phyloP scores from a whole-genome alignment of 176 grass and related monocot species.

The Elymus sibiricus region DNA sequence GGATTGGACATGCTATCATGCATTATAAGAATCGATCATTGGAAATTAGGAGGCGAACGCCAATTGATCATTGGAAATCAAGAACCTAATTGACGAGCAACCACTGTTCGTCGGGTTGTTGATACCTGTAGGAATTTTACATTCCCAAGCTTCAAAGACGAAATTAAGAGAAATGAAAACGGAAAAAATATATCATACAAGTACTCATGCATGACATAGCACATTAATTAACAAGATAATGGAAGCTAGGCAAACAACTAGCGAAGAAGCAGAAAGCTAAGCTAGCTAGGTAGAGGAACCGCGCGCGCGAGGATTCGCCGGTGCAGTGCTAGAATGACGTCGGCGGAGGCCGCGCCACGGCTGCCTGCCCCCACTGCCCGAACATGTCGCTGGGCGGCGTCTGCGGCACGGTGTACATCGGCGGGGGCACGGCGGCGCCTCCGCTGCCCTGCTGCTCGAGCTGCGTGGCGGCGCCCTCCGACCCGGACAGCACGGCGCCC shows the following conservation, averaged over 20 bases:
- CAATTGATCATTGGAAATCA: neutral
- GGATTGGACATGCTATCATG: neutral
- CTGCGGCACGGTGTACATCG: conserved; percentile 49
- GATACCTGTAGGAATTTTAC: conserved; percentile 17
- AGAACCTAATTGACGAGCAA: neutral
- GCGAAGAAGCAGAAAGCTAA: conserved; percentile 10
- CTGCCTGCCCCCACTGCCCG: conserved; percentile 62
- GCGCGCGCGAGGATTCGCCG: neutral
- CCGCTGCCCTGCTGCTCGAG: conserved; percentile 38
- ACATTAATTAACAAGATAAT: conserved; percentile 39
- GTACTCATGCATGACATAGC: conserved; percentile 25
- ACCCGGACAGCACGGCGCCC: conserved; percentile 41
- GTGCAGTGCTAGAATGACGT: conserved; percentile 36
- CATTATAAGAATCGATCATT: neutral
- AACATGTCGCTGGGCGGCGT: conserved; percentile 63
- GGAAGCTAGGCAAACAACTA: conserved; percentile 29
- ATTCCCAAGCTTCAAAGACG: conserved; percentile 7
- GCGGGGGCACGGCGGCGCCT: conserved; percentile 26
- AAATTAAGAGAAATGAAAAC: neutral
- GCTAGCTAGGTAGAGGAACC: conserved; percentile 17
- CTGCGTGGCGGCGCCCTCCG: conserved; percentile 37
- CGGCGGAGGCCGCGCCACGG: conserved; percentile 42
- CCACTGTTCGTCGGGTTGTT: neutral
- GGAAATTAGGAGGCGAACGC: neutral
- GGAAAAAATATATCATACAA: conserved; percentile 20